Evolutionary conservation across 257 asterid species (phyloP), one percentile per base, ranked within the genome.

Genomic region (Solanum neorickii): DNA sequence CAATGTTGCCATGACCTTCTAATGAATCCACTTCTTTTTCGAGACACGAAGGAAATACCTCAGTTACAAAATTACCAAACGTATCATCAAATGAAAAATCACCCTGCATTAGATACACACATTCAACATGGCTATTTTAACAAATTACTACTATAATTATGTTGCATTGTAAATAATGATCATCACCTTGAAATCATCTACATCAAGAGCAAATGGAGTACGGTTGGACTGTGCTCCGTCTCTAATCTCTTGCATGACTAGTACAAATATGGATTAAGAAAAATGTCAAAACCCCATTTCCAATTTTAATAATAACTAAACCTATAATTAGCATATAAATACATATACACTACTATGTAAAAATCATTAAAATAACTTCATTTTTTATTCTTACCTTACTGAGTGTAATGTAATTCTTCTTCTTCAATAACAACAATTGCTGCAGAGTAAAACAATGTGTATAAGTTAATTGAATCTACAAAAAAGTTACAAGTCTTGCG

Each of bases 61-160:
- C 95, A 86, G 92, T 94, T 29, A 97, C 99, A 91, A 97, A 92
- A 91, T 93, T 91, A 62, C 99, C 99, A 75, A 95, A 97, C 91
- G 96, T 90, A 25, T 95, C 98, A 90, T 96, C 99, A 83, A 97
- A 97, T n/a, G 99, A 97, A 87, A 97, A 96, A 88, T 94, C 94
- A 77, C 99, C 99, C 99, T 95, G 90, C 90, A 87, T 66, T 35
- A 31, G 39, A 65, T 86, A 60, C 69, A 60, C 59, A 87, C 31
- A 56, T 74, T 73, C 41, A 7, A 52, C 62, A 37, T 68, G 60
- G 49, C 68, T 69, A 83, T 85, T 52, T 52, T 39, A 66, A 86
- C 76, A 90, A 94, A 62, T 62, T 62, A 62, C 70, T 62, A 62
- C 31, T 23, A n/a, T 20, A 20, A 59, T 0, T 7, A 87, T 39